Evolutionary conservation across 139 green algal genomes (phyloP).

Genomic region (Chlorella sorokiniana): DNA sequence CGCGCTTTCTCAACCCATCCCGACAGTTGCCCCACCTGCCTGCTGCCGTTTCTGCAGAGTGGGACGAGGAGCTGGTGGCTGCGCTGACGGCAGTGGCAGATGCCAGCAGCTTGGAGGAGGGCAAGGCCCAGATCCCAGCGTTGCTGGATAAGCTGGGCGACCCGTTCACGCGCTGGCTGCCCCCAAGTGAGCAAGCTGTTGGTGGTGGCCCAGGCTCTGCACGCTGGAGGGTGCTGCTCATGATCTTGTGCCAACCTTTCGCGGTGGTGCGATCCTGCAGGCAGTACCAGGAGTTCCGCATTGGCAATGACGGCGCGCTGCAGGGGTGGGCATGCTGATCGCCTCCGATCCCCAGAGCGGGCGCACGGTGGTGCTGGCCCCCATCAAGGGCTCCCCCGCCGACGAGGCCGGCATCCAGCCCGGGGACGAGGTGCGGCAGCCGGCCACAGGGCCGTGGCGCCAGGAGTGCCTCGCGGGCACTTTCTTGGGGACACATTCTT

Average conservation of each 20-base stretch:
- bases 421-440: conserved; percentile 75
- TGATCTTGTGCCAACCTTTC: too few relatives aligned
- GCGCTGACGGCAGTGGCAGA: conserved; percentile 14
- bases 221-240: too few relatives aligned
- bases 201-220: too few relatives aligned
- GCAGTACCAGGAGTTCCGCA: conserved; percentile 85
- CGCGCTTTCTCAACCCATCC: neutral
- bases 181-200: conserved; percentile 28
- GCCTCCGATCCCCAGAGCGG: conserved; percentile 63
- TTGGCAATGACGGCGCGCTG: conserved; percentile 86
- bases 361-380: conserved; percentile 79
- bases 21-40: neutral
- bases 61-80: conserved; percentile 37
- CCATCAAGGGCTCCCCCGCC: conserved; percentile 86
- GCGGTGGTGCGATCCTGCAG: conserved; percentile 33
- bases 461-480: too few relatives aligned
- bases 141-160: conserved; percentile 91
- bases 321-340: conserved; percentile 95
- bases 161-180: conserved; percentile 90
- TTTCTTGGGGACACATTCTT: too few relatives aligned
- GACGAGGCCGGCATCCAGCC: conserved; percentile 82
- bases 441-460: too few relatives aligned
- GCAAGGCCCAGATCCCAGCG: conserved; percentile 55
- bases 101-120: conserved; percentile 27
- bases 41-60: conserved; percentile 36